phyloP scores from a whole-genome alignment of 2,329 filamentous ascomycete species.

The Trichoderma lentiforme region DNA sequence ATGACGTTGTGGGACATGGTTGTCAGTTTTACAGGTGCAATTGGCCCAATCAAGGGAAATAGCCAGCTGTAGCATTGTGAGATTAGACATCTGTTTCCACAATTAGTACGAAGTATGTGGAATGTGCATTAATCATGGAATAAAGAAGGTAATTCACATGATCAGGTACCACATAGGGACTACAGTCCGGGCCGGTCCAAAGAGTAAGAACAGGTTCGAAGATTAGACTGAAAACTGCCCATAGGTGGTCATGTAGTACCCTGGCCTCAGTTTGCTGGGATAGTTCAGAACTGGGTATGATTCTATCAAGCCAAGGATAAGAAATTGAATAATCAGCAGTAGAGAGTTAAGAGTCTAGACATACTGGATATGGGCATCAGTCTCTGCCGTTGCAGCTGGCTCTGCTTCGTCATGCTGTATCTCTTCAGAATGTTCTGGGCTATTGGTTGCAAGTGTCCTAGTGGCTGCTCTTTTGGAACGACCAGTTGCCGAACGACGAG shows the following conservation, averaged over 20 bases:
- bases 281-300: background rate
- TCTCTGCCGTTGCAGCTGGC: background rate
- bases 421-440: background rate
- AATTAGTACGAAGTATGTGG: background rate
- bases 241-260: background rate
- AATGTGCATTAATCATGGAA: background rate
- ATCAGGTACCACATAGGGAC: background rate
- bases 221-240: background rate
- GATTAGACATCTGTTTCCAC: background rate
- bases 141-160: background rate
- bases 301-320: background rate
- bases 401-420: background rate
- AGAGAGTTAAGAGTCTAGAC: background rate
- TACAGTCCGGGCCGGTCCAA: constrained; percentile 1
- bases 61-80: background rate
- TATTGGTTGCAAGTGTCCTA: background rate
- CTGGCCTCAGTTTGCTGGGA: background rate
- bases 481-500: background rate
- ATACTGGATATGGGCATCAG: background rate
- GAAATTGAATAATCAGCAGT: background rate
- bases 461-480: background rate
- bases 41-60: background rate
- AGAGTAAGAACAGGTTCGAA: background rate
- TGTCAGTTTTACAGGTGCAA: background rate
- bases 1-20: background rate